Evolutionary conservation across 345 rosid species (phyloP).

Genomic region (Salix caprea): DNA sequence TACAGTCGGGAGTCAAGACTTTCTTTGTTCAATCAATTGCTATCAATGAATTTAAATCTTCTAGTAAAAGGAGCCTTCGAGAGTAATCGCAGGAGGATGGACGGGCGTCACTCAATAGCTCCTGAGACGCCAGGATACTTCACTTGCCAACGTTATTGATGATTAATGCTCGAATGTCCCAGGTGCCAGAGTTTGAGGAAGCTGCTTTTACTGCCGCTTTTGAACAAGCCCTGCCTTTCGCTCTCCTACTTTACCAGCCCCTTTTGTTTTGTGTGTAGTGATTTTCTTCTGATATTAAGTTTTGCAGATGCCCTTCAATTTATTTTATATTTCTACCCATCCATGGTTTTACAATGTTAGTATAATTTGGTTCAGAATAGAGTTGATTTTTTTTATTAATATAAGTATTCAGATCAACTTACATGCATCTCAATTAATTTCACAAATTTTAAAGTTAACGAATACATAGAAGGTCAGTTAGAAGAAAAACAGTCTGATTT

Average conservation of each 20-base stretch:
- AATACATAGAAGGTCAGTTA: background rate
- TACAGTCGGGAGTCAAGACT: background rate
- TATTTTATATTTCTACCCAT: background rate
- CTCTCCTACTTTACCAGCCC: background rate
- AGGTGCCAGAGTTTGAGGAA: conserved; percentile 94
- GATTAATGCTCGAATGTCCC: conserved; percentile 15
- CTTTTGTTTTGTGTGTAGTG: background rate
- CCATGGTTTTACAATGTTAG: background rate
- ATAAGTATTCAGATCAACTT: too few species aligned
- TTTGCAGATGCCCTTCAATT: background rate
- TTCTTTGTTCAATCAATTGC: too few species aligned
- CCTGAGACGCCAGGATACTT: background rate
- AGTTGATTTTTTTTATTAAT: too few species aligned
- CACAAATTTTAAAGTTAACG: too few species aligned
- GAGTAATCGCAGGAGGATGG: background rate
- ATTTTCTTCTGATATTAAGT: background rate
- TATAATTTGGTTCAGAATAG: too few species aligned
- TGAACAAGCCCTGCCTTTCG: conserved; percentile 44
- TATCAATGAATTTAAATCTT: too few species aligned
- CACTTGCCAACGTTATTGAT: conserved; percentile 11
- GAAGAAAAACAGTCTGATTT: background rate
- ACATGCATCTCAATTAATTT: too few species aligned
- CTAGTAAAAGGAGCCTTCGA: too few species aligned
- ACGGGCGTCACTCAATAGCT: background rate
- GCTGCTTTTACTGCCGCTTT: conserved; percentile 69